Base-by-base conservation (phyloP, 208 protist species). In the Trypanosoma avium region DNA sequence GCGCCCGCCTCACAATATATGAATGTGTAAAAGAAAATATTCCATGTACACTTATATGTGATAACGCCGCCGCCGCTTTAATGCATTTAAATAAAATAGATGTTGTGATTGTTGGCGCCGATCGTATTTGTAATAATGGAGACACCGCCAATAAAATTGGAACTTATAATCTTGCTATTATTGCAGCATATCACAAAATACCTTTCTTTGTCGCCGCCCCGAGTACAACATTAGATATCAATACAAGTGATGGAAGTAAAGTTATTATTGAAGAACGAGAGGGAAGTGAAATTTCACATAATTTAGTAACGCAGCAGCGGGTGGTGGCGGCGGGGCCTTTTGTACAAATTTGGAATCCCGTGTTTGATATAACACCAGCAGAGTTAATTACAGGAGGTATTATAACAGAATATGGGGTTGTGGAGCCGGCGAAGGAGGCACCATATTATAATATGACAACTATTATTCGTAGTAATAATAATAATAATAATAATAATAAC, bases 121-220 rank as follows among this genome's bases (percentile, higher is more conserved):
- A 98, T 67, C 87, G 96, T 55, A 86, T 98, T 48, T 97, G 89
- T 70, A 72, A 85, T 45, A 98, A 98, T 68, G 94, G 96, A 33
- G 96, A 98, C 68, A 97, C 95, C 2, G 96, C 94, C 13, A 98
- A 98, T 80, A 98, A 98, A 71, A 97, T 98, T 61, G 96, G 96
- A 58, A 98, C 96, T 17, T 97, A 97, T 81, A 90, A 97, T 67
- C 75, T 98, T 10, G 92, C 94, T 0, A 86, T 98, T 27, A 73
- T 76, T 0, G 93, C 93, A 2, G 85, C 93, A 72, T 71, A 94
- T 66, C 93, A 98, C 77, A 77, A 79, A 13, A 82, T 97, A 30
- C 85, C 86, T 17, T 97, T 98, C 74, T 96, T 88, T 71, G 93
- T 98, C 2, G 94, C 94, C 5, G 94, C 94, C 3, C 94, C 96